Evolutionary conservation across 768 basidiomycete species (phyloP).

Genomic region (Suillus cothurnatus): DNA sequence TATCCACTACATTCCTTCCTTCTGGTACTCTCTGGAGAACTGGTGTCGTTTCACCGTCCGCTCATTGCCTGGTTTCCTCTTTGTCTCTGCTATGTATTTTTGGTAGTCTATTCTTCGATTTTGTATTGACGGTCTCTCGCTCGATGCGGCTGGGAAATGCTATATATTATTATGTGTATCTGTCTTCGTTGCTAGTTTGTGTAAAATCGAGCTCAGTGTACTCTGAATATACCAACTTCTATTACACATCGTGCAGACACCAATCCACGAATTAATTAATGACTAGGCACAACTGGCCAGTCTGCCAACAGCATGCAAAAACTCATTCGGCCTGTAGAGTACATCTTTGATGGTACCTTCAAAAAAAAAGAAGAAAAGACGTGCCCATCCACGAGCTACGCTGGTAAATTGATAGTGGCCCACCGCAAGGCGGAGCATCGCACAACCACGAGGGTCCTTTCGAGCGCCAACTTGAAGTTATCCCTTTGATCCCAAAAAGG

Average conservation of each 20-base stretch:
- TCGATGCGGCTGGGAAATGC: not conserved
- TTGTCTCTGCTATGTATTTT: not conserved
- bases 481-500: constrained; percentile 19
- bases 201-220: not conserved
- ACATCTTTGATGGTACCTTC: not conserved
- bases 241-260: too few species aligned
- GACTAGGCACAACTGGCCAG: not conserved
- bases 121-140: not conserved
- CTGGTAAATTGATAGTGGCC: not conserved
- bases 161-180: not conserved
- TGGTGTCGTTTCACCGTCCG: constrained; percentile 2
- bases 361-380: too few species aligned
- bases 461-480: not conserved
- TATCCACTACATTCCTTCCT: not conserved
- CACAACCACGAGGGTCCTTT: not conserved
- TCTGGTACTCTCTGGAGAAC: not conserved
- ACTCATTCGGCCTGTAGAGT: not conserved
- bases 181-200: not conserved
- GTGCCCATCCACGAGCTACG: not conserved
- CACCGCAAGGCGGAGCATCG: not conserved
- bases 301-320: not conserved
- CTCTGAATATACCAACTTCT: not conserved
- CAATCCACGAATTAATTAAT: too few species aligned
- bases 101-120: not conserved
- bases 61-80: not conserved